These are phyloP conservation scores for Fusarium annulatum DNA, from an alignment of 2,329 filamentous ascomycete genomes.

Conservation along the genomic window DNA sequence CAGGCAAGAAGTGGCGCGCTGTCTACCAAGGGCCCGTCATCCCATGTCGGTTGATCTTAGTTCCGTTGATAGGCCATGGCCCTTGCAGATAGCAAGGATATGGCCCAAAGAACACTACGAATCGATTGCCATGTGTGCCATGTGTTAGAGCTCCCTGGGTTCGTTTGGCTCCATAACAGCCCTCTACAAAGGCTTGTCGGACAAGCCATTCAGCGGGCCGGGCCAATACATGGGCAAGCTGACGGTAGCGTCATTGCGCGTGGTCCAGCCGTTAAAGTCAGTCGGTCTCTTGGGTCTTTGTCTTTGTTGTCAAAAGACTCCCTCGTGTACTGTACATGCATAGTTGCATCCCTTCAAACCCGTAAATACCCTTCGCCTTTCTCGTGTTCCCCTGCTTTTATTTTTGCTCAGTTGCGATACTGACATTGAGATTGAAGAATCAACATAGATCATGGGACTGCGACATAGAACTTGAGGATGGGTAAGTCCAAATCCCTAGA, in stretches of 20 bases:
- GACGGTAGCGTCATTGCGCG: slow-evolving; percentile 37
- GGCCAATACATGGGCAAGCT: slow-evolving; percentile 35
- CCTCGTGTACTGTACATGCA: slow-evolving; percentile 34
- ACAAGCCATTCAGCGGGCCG: slow-evolving; percentile 30
- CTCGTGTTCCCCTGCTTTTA: slow-evolving; percentile 6
- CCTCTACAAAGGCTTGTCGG: slow-evolving; percentile 23
- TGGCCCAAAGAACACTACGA: slow-evolving; percentile 30
- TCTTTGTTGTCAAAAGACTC: slow-evolving; percentile 38
- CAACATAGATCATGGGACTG: slow-evolving; percentile 49
- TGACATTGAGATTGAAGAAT: slow-evolving; percentile 28
- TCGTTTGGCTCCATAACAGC: slow-evolving; percentile 29
- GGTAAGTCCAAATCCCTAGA: slow-evolving; percentile 46
- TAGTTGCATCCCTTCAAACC: slow-evolving; percentile 32
- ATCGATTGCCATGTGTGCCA: slow-evolving; percentile 33
- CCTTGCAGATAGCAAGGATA: slow-evolving; percentile 46
- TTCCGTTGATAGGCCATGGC: slow-evolving; percentile 43
- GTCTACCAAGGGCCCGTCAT: slow-evolving; percentile 30
- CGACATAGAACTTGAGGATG: slow-evolving; percentile 48
- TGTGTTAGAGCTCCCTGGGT: slow-evolving; percentile 30
- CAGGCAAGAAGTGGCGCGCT: slow-evolving; percentile 34
- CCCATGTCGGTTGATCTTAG: slow-evolving; percentile 33
- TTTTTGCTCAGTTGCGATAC: slow-evolving; percentile 24
- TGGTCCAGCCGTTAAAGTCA: slow-evolving; percentile 33
- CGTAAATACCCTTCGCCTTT: slow-evolving; percentile 22
- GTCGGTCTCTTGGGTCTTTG: slow-evolving; percentile 13